phyloP scores from a whole-genome alignment of 176 grass and related monocot species.

The Guadua angustifolia region DNA sequence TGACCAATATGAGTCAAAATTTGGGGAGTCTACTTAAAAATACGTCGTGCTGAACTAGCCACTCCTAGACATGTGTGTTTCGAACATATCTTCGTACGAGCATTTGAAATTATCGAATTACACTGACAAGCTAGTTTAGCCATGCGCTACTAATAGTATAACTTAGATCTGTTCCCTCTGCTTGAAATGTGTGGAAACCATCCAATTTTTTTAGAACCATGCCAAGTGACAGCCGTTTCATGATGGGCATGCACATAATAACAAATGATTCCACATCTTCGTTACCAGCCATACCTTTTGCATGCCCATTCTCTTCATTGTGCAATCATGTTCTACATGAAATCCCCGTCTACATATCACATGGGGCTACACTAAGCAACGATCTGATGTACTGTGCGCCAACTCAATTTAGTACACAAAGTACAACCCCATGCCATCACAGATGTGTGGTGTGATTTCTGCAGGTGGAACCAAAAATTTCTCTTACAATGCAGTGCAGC shows the following conservation, averaged over 20 bases:
- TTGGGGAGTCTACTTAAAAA: background rate
- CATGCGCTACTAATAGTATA: background rate
- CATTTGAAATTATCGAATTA: background rate
- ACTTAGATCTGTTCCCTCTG: background rate
- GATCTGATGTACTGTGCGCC: slow-evolving; percentile 32
- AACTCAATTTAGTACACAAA: slow-evolving; percentile 37
- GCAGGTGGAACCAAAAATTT: background rate
- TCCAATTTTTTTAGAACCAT: slow-evolving; percentile 13
- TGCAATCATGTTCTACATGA: slow-evolving; percentile 51
- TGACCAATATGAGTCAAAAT: background rate
- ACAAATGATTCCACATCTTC: slow-evolving; percentile 48
- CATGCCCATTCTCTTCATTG: slow-evolving; percentile 50
- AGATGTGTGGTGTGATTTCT: slow-evolving; percentile 17
- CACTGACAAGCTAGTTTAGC: background rate
- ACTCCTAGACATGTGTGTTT: background rate
- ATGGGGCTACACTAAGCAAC: slow-evolving; percentile 53
- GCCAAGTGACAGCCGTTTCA: slow-evolving; percentile 47
- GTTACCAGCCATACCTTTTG: slow-evolving; percentile 42
- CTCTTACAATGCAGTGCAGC: background rate
- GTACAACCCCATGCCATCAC: slow-evolving; percentile 29
- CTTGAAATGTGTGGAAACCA: slow-evolving; percentile 31
- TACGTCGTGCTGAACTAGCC: background rate
- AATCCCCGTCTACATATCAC: slow-evolving; percentile 34
- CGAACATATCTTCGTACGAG: background rate
- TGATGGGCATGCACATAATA: slow-evolving; percentile 42